These are phyloP conservation scores for Cladosporium colombiae DNA, from an alignment of 2,329 filamentous ascomycete species.

Conservation along the genomic window DNA sequence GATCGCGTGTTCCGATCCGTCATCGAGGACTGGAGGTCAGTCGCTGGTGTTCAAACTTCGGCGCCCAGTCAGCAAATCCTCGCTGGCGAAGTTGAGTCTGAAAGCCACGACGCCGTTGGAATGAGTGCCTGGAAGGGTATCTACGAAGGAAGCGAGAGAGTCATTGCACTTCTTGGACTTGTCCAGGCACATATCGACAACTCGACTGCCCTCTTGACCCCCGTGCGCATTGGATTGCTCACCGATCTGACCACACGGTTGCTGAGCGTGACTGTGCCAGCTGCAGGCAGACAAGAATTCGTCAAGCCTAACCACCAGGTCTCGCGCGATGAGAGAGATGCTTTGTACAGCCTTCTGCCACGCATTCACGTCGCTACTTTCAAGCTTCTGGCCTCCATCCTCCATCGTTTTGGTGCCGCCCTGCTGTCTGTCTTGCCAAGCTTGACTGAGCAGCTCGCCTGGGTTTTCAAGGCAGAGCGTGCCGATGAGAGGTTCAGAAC, in stretches of 20 bases:
- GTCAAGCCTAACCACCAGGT: conserved; percentile 72
- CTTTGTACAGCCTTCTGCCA: conserved; percentile 72
- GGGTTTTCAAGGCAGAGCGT: conserved; percentile 63
- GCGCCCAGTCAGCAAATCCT: conserved; percentile 21
- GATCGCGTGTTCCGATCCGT: conserved; percentile 78
- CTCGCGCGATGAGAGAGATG: conserved; percentile 77
- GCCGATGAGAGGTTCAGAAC: conserved; percentile 57
- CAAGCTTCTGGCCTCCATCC: conserved; percentile 59
- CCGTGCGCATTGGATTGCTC: conserved; percentile 66
- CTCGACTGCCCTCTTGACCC: conserved; percentile 65
- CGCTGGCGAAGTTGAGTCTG: conserved; percentile 22
- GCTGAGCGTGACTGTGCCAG: conserved; percentile 62
- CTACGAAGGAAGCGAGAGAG: conserved; percentile 69
- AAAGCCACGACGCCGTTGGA: conserved; percentile 40
- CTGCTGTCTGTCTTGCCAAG: conserved; percentile 63
- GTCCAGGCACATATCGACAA: conserved; percentile 64
- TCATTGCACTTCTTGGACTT: conserved; percentile 66
- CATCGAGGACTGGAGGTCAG: conserved; percentile 78
- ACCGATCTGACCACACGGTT: conserved; percentile 71
- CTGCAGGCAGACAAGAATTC: conserved; percentile 45
- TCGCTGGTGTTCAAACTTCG: conserved; percentile 44
- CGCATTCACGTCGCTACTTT: conserved; percentile 73
- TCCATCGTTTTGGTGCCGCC: conserved; percentile 59
- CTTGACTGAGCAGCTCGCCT: conserved; percentile 69
- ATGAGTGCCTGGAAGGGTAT: conserved; percentile 75